phyloP scores from a whole-genome alignment of 1,139 yeast species.

The Yueomyces sp. region DNA sequence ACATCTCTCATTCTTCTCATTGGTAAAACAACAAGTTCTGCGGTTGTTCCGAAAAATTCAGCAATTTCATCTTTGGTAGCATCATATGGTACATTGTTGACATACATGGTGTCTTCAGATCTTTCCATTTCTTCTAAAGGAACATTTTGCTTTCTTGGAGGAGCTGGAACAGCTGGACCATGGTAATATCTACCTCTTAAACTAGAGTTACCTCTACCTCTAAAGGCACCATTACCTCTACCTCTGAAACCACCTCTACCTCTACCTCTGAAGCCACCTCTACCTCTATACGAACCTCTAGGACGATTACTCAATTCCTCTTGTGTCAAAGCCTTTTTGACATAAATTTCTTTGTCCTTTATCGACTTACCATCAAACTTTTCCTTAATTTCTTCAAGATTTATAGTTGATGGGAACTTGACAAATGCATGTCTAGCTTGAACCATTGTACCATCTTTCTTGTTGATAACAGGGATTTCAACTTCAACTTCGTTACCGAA shows the following conservation, averaged over 20 bases:
- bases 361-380: conserved; percentile 21
- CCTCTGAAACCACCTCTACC: conserved; percentile 5
- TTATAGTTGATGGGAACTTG: conserved; percentile 20
- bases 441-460: conserved; percentile 15
- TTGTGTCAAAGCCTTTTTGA: conserved; percentile 21
- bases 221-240: background rate
- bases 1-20: conserved; percentile 23
- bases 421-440: conserved; percentile 23
- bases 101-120: conserved; percentile 23
- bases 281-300: conserved; percentile 7
- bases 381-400: conserved; percentile 19
- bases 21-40: conserved; percentile 21
- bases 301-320: conserved; percentile 15
- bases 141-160: conserved; percentile 14
- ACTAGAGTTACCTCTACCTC: background rate
- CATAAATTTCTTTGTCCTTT: conserved; percentile 22
- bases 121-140: conserved; percentile 24
- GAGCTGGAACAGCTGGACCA: background rate
- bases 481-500: conserved; percentile 21
- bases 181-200: background rate
- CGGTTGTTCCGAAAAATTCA: conserved; percentile 18
- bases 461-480: conserved; percentile 18
- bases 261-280: conserved; percentile 9
- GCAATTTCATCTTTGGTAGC: conserved; percentile 23
- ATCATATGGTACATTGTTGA: conserved; percentile 23